phyloP scores from a whole-genome alignment of 192 early-diverging fungal species.

The Nowakowskiella sp. region DNA sequence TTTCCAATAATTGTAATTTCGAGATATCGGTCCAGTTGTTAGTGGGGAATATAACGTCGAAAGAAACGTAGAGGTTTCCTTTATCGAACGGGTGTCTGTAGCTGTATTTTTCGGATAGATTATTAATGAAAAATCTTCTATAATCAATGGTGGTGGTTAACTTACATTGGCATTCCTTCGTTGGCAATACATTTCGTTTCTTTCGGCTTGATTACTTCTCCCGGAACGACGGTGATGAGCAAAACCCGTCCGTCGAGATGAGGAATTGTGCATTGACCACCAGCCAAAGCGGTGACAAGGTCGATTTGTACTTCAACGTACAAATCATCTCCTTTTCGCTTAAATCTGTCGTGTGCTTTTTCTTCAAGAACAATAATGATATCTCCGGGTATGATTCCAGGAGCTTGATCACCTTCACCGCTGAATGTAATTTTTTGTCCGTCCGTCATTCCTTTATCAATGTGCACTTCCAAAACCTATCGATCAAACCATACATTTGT shows the following conservation, averaged over 20 bases:
- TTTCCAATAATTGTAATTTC: slow-evolving; percentile 67
- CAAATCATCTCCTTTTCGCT: slow-evolving; percentile 88
- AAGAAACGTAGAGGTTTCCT: slow-evolving; percentile 90
- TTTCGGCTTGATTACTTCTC: slow-evolving; percentile 91
- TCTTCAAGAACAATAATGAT: slow-evolving; percentile 95
- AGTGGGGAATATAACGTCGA: slow-evolving; percentile 87
- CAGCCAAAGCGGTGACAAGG: slow-evolving; percentile 87
- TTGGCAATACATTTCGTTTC: slow-evolving; percentile 75
- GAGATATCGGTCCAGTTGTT: slow-evolving; percentile 69
- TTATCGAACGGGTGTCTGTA: slow-evolving; percentile 61
- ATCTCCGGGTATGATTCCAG: slow-evolving; percentile 91
- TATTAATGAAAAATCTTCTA: slow-evolving; percentile 3
- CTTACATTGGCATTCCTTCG: slow-evolving; percentile 95
- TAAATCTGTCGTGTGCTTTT: slow-evolving; percentile 88
- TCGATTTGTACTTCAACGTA: slow-evolving; percentile 90
- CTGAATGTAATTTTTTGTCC: slow-evolving; percentile 90
- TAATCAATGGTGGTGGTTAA: slow-evolving; percentile 40
- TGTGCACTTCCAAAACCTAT: slow-evolving; percentile 85
- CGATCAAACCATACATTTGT: background rate
- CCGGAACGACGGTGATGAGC: slow-evolving; percentile 81
- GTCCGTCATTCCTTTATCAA: slow-evolving; percentile 97
- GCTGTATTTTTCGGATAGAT: slow-evolving; percentile 10
- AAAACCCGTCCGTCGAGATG: slow-evolving; percentile 92
- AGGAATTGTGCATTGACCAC: slow-evolving; percentile 83
- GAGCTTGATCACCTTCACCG: slow-evolving; percentile 95